Evolutionary conservation across 2,329 filamentous ascomycete species (phyloP), one percentile per base, ranked within the genome.

Genomic region (Whalleya microplaca): DNA sequence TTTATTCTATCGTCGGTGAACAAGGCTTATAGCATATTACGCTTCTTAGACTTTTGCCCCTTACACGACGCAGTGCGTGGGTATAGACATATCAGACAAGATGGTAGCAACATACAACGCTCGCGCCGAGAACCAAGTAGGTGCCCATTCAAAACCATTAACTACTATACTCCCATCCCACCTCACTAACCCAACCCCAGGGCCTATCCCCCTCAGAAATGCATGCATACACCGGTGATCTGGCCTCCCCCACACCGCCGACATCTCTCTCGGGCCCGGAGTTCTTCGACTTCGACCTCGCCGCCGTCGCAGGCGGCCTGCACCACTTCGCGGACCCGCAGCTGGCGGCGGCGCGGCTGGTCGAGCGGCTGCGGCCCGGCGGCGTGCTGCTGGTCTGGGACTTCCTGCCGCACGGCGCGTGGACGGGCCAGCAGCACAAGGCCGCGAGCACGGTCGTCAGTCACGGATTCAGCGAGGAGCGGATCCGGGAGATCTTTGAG

Each of bases 81-180:
- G 88, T 42, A 79, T 93, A 44, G 90, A 93, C 68, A 74, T 92
- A 53, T 88, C 88, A 0, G 80, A 86, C 59, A 84, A 84, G 58
- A 92, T 92, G 89, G 81, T 91, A 4, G 75, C 76, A 0, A 76
- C 80, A 6, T 93, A 88, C 76, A 92, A 92, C 68, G 72, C 75
- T 10, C 78, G 81, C 21, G 86, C 84, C 19, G 69, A 73, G 37
- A 81, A 82, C 58, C 80, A 85, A 72, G 81, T 82, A 61, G 55
- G 72, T 56, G 32, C 23, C 29, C 41, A 19, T 49, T 21, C 27
- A 49, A 32, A 41, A 29, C 37, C 21, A 23, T 45, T 32, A 6
- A 32, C 44, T 19, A 27, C 40, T 48, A 44, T 21, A 8, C 42
- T 12, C 14, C 40, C 48, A 29, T 12, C 18, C 20, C 44, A 48